phyloP scores from a whole-genome alignment of 164 flowering plant species.

The Vitis amurensis region DNA sequence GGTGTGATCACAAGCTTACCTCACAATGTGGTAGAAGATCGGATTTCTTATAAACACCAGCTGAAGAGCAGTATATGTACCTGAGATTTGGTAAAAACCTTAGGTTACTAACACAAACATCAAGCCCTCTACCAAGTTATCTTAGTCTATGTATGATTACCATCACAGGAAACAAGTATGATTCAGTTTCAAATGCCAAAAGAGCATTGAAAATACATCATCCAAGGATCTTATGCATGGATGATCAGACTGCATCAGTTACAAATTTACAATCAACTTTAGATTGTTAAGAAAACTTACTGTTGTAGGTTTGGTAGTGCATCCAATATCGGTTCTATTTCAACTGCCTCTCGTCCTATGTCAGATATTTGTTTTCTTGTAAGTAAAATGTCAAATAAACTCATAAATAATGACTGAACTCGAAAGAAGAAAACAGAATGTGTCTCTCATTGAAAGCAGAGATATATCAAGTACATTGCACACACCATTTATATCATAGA shows the following conservation, averaged over 20 bases:
- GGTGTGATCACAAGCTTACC: conserved; percentile 32
- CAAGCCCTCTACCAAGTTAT: too few relatives aligned
- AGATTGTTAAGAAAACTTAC: conserved; percentile 45
- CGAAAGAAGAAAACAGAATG: neutral
- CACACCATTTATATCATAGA: conserved; percentile 92
- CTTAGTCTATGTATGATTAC: too few relatives aligned
- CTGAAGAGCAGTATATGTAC: conserved; percentile 97
- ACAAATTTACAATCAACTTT: conserved; percentile 2
- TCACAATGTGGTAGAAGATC: conserved; percentile 87
- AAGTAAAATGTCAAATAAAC: too few relatives aligned
- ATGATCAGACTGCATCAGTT: neutral
- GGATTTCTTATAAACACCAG: conserved; percentile 94
- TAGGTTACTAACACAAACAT: neutral
- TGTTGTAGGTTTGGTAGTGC: conserved; percentile 91
- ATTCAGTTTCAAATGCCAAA: neutral
- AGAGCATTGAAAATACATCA: neutral
- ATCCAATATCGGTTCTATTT: conserved; percentile 90
- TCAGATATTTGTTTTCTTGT: too few relatives aligned
- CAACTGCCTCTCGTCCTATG: conserved; percentile 89
- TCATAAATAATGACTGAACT: neutral
- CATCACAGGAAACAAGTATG: neutral
- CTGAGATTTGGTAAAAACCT: conserved; percentile 33
- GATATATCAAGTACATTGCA: neutral
- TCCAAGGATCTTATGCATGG: neutral
- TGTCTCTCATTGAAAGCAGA: neutral